These are phyloP conservation scores for Dissophora ornata DNA, from an alignment of 192 early-diverging fungal species.

Conservation along the genomic window DNA sequence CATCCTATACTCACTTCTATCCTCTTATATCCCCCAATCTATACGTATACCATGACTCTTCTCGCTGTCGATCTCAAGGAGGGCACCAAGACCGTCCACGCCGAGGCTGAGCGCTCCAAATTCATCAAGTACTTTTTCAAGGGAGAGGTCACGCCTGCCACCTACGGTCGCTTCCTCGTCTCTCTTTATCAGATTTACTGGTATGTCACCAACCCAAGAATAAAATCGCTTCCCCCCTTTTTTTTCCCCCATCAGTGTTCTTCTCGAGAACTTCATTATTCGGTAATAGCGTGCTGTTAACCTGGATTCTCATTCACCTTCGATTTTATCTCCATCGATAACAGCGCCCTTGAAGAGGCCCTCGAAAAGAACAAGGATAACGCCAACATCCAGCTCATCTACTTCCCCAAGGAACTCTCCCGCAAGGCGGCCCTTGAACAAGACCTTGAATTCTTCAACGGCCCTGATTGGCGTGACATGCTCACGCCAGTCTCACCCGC, in stretches of 20 bases:
- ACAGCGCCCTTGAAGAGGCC: conserved; percentile 58
- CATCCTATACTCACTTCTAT: neutral
- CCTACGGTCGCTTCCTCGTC: conserved; percentile 63
- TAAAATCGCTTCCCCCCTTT: too few relatives aligned
- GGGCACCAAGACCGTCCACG: conserved; percentile 65
- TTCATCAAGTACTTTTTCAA: conserved; percentile 67
- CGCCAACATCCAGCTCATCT: conserved; percentile 58
- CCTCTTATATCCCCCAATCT: neutral
- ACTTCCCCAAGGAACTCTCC: conserved; percentile 64
- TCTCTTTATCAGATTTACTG: conserved; percentile 64
- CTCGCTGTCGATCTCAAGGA: conserved; percentile 64
- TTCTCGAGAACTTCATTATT: neutral
- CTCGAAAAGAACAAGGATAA: conserved; percentile 62
- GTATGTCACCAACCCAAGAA: conserved; percentile 17
- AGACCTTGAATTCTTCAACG: conserved; percentile 64
- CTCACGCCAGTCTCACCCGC: conserved; percentile 59
- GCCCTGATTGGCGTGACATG: conserved; percentile 41
- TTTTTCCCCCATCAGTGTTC: too few relatives aligned
- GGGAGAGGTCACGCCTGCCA: conserved; percentile 58
- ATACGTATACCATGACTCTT: conserved; percentile 56
- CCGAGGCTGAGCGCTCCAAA: conserved; percentile 61
- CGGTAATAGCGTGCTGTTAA: neutral
- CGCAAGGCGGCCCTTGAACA: conserved; percentile 54
- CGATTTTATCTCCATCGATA: neutral
- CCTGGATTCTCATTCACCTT: neutral